Conservation (phyloP, 805 yeast genomes). For the Candida ipomoeae region DNA sequence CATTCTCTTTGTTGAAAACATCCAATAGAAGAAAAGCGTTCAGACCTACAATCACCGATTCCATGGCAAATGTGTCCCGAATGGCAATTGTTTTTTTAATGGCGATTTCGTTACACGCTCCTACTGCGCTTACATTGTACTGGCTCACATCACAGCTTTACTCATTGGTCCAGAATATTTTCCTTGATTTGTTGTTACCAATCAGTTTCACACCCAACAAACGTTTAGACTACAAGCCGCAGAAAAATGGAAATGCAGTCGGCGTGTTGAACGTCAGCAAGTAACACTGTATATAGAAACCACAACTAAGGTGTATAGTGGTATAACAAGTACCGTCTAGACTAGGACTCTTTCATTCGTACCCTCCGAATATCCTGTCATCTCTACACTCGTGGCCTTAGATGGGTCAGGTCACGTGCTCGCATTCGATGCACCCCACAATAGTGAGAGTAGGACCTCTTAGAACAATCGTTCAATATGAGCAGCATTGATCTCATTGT, state of each 20-base stretch:
- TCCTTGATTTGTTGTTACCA: conserved; percentile 66
- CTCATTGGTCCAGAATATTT: conserved; percentile 70
- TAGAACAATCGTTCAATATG: background rate
- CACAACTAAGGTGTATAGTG: background rate
- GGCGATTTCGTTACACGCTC: conserved; percentile 83
- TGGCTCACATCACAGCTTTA: conserved; percentile 85
- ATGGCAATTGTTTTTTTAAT: conserved; percentile 74
- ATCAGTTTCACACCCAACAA: conserved; percentile 45
- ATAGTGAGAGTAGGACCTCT: too few relatives aligned
- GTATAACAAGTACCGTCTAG: too few relatives aligned
- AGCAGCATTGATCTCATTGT: background rate
- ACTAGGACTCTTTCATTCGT: background rate
- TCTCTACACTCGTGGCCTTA: background rate
- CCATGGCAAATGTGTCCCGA: conserved; percentile 67
- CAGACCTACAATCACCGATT: conserved; percentile 57
- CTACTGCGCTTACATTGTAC: conserved; percentile 74
- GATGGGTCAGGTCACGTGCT: background rate
- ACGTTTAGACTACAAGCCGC: conserved; percentile 23
- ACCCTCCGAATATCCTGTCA: background rate
- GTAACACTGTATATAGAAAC: background rate
- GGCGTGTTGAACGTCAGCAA: conserved; percentile 9
- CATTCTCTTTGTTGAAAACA: conserved; percentile 49
- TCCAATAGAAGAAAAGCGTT: conserved; percentile 38
- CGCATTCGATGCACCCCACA: background rate
- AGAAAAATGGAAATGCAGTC: conserved; percentile 11